A percentile compares a stretch with the other conserved stretches of the same genome.
Evolutionary conservation across 2,329 filamentous ascomycete species (phyloP).

Genomic region (Colletotrichum sublineola): DNA sequence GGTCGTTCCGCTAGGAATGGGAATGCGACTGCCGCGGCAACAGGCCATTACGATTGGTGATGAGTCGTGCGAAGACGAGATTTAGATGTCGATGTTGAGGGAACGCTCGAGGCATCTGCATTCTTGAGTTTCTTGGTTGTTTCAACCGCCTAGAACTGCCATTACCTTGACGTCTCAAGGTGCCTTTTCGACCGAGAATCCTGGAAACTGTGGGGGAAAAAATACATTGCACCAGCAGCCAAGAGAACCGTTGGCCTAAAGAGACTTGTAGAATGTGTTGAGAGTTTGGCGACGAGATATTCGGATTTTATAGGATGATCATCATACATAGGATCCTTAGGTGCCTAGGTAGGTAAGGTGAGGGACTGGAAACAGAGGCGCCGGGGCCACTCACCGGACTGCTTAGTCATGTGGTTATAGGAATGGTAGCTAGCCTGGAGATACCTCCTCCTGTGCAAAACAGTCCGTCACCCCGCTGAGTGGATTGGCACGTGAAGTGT

Average conservation of each 20-base stretch:
- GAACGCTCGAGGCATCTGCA: conserved; percentile 22
- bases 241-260: neutral
- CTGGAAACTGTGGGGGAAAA: neutral
- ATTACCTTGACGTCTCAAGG: conserved; percentile 1
- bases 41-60: neutral
- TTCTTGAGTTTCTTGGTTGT: conserved; percentile 32
- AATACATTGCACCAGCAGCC: no score
- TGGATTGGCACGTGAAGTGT: conserved; percentile 42
- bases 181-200: neutral
- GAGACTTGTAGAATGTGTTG: neutral
- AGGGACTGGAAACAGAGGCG: conserved; percentile 9
- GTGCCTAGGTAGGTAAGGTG: neutral
- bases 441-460: neutral
- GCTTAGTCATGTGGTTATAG: conserved; percentile 31
- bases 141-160: conserved; percentile 13
- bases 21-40: conserved; percentile 20
- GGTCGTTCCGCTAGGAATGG: neutral
- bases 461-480: conserved; percentile 23
- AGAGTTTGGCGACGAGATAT: neutral
- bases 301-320: neutral
- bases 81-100: conserved; percentile 2
- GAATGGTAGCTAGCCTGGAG: neutral
- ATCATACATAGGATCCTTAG: neutral
- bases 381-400: neutral
- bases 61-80: neutral